Evolutionary conservation across 2,329 filamentous ascomycete genomes (phyloP), one percentile per base, ranked within the genome.

Genomic region (Penicillium fuscoglaucum): DNA sequence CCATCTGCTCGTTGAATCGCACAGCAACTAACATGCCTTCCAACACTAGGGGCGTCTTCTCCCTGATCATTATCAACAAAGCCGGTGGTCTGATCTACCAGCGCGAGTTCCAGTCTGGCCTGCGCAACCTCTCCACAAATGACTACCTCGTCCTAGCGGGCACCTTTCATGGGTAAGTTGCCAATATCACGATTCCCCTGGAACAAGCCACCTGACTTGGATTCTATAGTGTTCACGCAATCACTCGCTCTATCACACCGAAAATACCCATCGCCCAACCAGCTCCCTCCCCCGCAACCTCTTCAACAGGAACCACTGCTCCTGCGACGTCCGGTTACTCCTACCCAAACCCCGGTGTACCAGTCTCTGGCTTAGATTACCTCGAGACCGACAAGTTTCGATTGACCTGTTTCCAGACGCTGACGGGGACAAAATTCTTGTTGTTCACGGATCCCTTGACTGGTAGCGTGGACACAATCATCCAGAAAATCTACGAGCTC

Each of bases 51-150:
- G 90, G 92, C 66, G 90, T 99, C 75, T 95, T 96, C 77, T 88
- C 93, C 59, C 88, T 99, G 72, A 92, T 98, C 75, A 89, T 99
- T 75, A 96, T 99, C 82, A 98, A 97, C 83, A 99, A 99, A 84
- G 93, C 95, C 64, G 95, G 93, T 60, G 95, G 95, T 69, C 84
- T 99, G 54, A 88, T 99, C 77, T 99, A 96, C 82, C 93, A 98
- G 78, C 91, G 92, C 68, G 90, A 91, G 72, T 98, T 99, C 76
- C 88, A 93, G 70, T 87, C 93, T 44, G 90, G 87, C 60, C 84
- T 99, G 59, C 90, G 90, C 75, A 91, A 93, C 74, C 87, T 99
- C 68, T 90, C 86, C 66, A 93, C 91, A 67, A 99, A 99, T 75
- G 95, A 99, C 82, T 96, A 96, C 73, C 89, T 99, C 33, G 93